phyloP scores from a whole-genome alignment of 2,329 filamentous ascomycete species.

The Podosphaera xanthii region DNA sequence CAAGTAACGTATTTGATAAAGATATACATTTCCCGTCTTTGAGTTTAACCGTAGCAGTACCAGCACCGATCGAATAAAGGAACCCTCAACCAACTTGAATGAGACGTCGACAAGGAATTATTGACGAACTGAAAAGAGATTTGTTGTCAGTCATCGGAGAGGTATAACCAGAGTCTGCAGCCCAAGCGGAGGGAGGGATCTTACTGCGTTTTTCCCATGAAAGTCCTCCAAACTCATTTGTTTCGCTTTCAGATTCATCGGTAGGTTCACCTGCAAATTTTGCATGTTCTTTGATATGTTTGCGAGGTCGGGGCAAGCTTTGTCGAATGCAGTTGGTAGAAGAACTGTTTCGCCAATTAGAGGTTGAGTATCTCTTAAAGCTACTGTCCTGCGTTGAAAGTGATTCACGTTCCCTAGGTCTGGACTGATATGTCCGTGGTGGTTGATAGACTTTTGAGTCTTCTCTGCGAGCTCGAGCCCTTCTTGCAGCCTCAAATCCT shows the following conservation, averaged over 20 bases:
- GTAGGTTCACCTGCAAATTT: no score
- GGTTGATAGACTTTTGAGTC: not conserved
- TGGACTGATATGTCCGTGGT: not conserved
- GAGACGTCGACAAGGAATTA: not conserved
- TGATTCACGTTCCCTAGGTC: not conserved
- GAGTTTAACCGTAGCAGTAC: conserved; percentile 1
- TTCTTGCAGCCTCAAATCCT: not conserved
- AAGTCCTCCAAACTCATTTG: not conserved
- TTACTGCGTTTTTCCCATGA: conserved; percentile 1
- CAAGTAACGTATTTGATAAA: not conserved
- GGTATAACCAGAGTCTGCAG: not conserved
- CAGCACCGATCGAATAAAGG: not conserved
- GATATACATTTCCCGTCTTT: not conserved
- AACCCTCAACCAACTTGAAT: not conserved
- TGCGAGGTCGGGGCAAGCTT: no score
- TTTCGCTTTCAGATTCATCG: no score
- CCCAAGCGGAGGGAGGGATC: conserved; percentile 1
- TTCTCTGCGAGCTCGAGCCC: not conserved
- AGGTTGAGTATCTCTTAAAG: not conserved
- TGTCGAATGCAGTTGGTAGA: no score
- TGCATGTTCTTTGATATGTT: no score
- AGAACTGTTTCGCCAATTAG: not conserved
- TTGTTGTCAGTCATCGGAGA: conserved; percentile 1
- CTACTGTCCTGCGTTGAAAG: not conserved
- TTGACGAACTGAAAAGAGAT: not conserved